Conservation (phyloP, 768 basidiomycete species). For the Suillus placidus region DNA sequence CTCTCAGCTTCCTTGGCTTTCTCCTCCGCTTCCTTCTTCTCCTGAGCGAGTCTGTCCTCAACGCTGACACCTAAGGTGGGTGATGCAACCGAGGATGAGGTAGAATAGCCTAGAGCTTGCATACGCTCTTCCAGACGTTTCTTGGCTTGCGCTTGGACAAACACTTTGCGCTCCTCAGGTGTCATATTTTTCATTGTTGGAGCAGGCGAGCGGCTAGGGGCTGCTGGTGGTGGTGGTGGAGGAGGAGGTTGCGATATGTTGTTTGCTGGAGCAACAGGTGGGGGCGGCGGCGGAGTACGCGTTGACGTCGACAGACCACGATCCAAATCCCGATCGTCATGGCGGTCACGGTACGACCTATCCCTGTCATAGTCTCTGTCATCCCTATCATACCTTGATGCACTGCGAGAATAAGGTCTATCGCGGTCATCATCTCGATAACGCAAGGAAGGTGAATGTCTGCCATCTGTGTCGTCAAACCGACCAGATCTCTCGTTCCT, state of each 20-base stretch:
- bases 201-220: conserved; percentile 59
- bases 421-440: conserved; percentile 51
- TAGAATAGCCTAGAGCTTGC: conserved; percentile 76
- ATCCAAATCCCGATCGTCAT: conserved; percentile 40
- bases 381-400: conserved; percentile 36
- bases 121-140: conserved; percentile 83
- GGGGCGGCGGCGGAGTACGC: conserved; percentile 50
- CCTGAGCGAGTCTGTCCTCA: conserved; percentile 80
- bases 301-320: conserved; percentile 38
- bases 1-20: conserved; percentile 77
- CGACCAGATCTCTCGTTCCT: conserved; percentile 81
- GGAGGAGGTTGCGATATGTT: conserved; percentile 47
- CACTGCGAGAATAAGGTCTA: conserved; percentile 54
- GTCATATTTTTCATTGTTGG: conserved; percentile 78
- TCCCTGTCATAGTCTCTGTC: conserved; percentile 42
- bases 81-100: conserved; percentile 38
- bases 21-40: conserved; percentile 91
- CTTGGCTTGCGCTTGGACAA: conserved; percentile 77
- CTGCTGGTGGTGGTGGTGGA: conserved; percentile 46
- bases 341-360: conserved; percentile 31
- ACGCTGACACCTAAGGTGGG: conserved; percentile 75
- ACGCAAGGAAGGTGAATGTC: conserved; percentile 32
- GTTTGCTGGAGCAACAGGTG: conserved; percentile 49
- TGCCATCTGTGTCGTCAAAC: conserved; percentile 52
- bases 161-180: conserved; percentile 78